A percentile compares a stretch with the other conserved stretches of the same genome.
phyloP scores from a whole-genome alignment of 2,329 filamentous ascomycete species.

The Colletotrichum sp. region DNA sequence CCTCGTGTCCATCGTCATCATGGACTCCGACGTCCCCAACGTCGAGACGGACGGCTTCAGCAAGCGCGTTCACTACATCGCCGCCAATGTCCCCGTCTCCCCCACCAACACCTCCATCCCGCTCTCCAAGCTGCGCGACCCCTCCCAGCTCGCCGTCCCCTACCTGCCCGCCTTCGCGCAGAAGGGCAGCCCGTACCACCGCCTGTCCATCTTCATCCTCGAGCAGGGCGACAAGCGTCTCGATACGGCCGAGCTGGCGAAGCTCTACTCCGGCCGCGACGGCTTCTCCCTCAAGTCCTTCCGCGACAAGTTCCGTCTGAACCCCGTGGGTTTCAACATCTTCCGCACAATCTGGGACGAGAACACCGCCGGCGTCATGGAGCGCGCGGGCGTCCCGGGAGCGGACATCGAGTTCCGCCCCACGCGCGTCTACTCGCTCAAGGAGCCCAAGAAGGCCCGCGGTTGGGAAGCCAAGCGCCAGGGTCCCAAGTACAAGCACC shows the following conservation, averaged over 20 bases:
- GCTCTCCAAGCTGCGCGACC: constrained; percentile 64
- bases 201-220: constrained; percentile 81
- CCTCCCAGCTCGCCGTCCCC: constrained; percentile 72
- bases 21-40: constrained; percentile 91
- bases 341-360: constrained; percentile 94
- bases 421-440: constrained; percentile 74
- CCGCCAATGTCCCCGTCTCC: constrained; percentile 64
- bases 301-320: constrained; percentile 70
- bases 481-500: constrained; percentile 67
- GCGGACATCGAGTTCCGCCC: constrained; percentile 85
- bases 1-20: constrained; percentile 81
- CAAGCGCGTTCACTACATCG: constrained; percentile 87
- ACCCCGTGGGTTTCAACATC: constrained; percentile 80
- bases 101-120: constrained; percentile 65
- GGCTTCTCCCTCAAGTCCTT: constrained; percentile 79
- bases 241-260: constrained; percentile 62
- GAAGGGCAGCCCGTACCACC: constrained; percentile 91
- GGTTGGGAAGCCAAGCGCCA: constrained; percentile 72
- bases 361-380: constrained; percentile 86
- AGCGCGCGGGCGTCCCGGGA: constrained; percentile 74
- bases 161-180: constrained; percentile 89
- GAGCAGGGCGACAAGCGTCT: constrained; percentile 73
- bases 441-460: constrained; percentile 63
- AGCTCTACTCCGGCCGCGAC: constrained; percentile 43
- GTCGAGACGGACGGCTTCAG: constrained; percentile 76